A percentile compares a stretch with the other conserved stretches of the same genome.
Conservation (phyloP, 2,329 filamentous ascomycete species). For the Botrytis cinerea region DNA sequence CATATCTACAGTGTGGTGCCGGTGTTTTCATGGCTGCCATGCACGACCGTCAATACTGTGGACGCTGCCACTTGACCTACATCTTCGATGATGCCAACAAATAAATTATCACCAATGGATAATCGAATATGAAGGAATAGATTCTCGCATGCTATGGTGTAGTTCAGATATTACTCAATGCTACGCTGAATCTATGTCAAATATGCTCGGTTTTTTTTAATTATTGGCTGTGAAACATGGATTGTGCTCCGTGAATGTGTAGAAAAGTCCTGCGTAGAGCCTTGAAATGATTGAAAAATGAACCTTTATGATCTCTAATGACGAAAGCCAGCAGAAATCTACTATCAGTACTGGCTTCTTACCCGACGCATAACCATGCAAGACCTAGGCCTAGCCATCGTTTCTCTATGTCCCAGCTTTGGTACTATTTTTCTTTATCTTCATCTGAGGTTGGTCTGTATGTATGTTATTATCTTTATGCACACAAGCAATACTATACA, state of each 20-base stretch:
- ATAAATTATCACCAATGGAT: slow-evolving; percentile 54
- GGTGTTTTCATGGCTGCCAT: slow-evolving; percentile 99
- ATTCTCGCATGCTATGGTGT: slow-evolving; percentile 26
- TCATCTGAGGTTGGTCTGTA: neutral
- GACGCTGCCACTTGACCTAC: slow-evolving; percentile 72
- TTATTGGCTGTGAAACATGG: slow-evolving; percentile 6
- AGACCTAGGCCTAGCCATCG: neutral
- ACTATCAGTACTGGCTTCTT: neutral
- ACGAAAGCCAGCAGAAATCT: neutral
- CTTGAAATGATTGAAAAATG: neutral
- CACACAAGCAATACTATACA: neutral
- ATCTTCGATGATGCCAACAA: slow-evolving; percentile 62
- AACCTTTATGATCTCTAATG: neutral
- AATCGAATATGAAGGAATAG: slow-evolving; percentile 25
- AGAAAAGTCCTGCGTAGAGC: no score
- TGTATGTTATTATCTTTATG: no score
- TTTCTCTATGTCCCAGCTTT: neutral
- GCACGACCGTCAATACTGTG: slow-evolving; percentile 85
- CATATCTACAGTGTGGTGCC: slow-evolving; percentile 76
- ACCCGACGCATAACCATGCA: neutral
- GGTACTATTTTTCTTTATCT: neutral
- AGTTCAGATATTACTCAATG: slow-evolving; percentile 28
- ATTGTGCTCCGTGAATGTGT: neutral
- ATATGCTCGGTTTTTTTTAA: neutral
- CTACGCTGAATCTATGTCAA: slow-evolving; percentile 25